Evolutionary conservation across 768 basidiomycete genomes (phyloP), one percentile per base, ranked within the genome.

Genomic region (Tulasnella sp.): DNA sequence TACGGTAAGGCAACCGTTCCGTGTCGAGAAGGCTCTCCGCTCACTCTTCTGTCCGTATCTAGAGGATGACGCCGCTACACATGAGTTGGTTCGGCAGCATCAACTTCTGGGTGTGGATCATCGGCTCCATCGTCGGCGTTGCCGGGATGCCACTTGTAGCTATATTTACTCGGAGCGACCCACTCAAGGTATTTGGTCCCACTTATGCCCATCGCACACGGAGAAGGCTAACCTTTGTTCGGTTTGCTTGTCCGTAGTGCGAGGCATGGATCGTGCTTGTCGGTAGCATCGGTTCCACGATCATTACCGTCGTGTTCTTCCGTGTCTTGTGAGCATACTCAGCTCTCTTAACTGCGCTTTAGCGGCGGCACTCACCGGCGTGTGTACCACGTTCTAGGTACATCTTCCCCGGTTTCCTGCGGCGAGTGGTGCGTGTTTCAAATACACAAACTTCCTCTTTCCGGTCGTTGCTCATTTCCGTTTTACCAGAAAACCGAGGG

Each of bases 11-110:
- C 11, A 23, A n/a, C 46, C 15, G 19, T 21, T 27, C 19, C 21
- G 32, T 31, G 6, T 12, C 6, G 9, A 23, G 14, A 19, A 41
- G 34, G n/a, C 27, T 4, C 19, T 15, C 29, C 5, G 25, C 49
- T 48, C 11, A 48, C 45, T 2, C 34, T 58, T 21, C 34, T 40
- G 43, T 4, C 69, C 82, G 83, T 27, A 11, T 45, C 21, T 45
- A 57, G 55, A 45, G 42, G 29, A 45, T 57, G 23, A 32, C 3
- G 82, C 83, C 0, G 69, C 73, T 41, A 78, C 81, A 64, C 77
- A 81, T 3, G 73, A 79, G 31, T 32, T 90, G 87, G 87, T 89
- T 89, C 67, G 71, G 77, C 21, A 85, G 85, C 65, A 80, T 79
- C 77, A 86, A 90, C 67, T 89, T 82, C 66, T 74, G 75, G 41